Evolutionary conservation across 2,329 filamentous ascomycete genomes (phyloP).

Genomic region (Neonectria neomacrospora): DNA sequence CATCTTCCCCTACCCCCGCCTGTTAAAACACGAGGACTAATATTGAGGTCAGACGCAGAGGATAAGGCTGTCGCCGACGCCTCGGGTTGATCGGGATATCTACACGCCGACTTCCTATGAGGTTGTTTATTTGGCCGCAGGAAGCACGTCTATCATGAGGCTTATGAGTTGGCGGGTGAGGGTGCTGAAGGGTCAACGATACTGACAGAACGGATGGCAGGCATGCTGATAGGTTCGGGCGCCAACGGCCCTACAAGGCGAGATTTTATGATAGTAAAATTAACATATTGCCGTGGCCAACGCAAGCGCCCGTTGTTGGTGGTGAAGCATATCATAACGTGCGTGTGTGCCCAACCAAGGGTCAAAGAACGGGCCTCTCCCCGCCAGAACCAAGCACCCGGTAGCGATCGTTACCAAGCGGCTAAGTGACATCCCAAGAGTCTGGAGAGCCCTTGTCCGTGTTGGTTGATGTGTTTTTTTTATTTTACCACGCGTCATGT

Average conservation of each 20-base stretch:
- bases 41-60: constrained; percentile 33
- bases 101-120: constrained; percentile 32
- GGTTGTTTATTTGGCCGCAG: constrained; percentile 26
- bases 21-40: constrained; percentile 16
- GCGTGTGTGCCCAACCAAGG: constrained; percentile 14
- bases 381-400: background rate
- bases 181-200: constrained; percentile 7
- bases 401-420: constrained; percentile 13
- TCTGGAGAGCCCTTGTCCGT: constrained; percentile 8
- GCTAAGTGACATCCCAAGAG: constrained; percentile 16
- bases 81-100: constrained; percentile 21
- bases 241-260: background rate
- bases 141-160: constrained; percentile 10
- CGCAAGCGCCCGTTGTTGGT: constrained; percentile 6
- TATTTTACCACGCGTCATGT: background rate
- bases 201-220: constrained; percentile 22
- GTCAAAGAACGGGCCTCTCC: background rate
- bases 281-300: background rate
- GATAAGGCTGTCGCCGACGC: constrained; percentile 30
- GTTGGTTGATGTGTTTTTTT: constrained; percentile 4
- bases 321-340: background rate
- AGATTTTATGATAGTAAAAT: background rate
- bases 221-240: background rate
- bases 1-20: background rate
- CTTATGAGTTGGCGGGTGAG: constrained; percentile 35